Evolutionary conservation across 768 basidiomycete species (phyloP), one percentile per base, ranked within the genome.

Genomic region (Termitomyces sp.): DNA sequence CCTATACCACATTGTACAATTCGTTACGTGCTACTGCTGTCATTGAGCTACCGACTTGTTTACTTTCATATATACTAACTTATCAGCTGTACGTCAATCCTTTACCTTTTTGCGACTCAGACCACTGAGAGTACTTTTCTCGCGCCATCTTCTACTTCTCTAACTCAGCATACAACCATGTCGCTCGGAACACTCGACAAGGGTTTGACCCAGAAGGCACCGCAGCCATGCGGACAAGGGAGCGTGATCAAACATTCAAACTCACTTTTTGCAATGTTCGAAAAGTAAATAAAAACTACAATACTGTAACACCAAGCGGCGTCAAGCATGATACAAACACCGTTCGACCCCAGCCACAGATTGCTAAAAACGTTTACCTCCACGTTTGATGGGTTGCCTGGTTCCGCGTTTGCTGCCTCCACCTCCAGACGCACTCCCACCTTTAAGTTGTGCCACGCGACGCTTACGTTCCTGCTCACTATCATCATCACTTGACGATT

Each of bases 331-430:
- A 15, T 36, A 39, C 16, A 7, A 48, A 36, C 16, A 57, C 44
- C 42, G 32, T 58, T 46, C 42, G 38, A 58, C 44, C 24, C 22
- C 54, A 13, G 11, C 22, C 35, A 33, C 18, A 33, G 3, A 33
- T 50, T n/a, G 18, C 28, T 79, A 91, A 77, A 90, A 92, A 63
- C 87, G 82, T 71, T 84, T 89, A 35, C 86, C 89, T 39, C 88
- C 88, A 65, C 90, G 83, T 74, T 87, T 91, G 63, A 92, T 77
- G 5, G 91, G 91, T 66, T 92, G 90, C 66, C 85, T 82, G 48
- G 85, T 79, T 44, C 86, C 86, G 57, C 85, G 77, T 62, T 78
- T 77, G 24, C 63, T 64, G 33, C 67, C 66, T 12, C 62, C 64
- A 53, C 71, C 69, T 52, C 69, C 64, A 48, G 49, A 16, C 4